These are phyloP conservation scores for Setaria viridis DNA, from an alignment of 202 grass and related monocot genomes.

Conservation along the genomic window DNA sequence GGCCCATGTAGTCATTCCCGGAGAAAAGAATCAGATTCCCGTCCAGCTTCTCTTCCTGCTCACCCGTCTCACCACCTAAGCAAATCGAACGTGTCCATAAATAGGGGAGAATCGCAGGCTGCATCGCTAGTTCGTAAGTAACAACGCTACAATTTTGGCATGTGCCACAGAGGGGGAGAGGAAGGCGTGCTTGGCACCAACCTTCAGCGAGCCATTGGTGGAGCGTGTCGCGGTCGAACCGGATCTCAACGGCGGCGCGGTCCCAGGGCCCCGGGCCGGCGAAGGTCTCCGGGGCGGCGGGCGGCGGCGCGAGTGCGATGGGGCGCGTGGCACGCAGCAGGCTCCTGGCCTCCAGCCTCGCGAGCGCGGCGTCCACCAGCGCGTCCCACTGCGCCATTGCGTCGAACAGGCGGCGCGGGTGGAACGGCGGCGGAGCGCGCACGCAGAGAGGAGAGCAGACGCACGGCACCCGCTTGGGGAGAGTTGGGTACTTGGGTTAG, in stretches of 20 bases:
- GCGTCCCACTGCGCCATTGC: conserved; percentile 77
- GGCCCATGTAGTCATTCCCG: conserved; percentile 85
- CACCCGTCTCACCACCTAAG: conserved; percentile 48
- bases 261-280: conserved; percentile 70
- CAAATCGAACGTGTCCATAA: conserved; percentile 24
- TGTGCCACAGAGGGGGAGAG: background rate
- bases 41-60: conserved; percentile 27
- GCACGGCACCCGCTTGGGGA: background rate
- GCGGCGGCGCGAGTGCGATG: conserved; percentile 48
- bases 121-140: background rate
- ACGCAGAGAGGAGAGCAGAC: background rate
- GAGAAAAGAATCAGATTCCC: conserved; percentile 78
- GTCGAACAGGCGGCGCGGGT: conserved; percentile 23
- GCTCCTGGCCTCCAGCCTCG: conserved; percentile 57
- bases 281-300: conserved; percentile 47
- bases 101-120: background rate
- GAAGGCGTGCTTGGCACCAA: conserved; percentile 3
- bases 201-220: conserved; percentile 75
- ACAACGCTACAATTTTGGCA: background rate
- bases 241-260: conserved; percentile 72
- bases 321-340: conserved; percentile 79
- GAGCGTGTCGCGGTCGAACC: conserved; percentile 56
- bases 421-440: background rate
- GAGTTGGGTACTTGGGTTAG: background rate
- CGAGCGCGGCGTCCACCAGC: conserved; percentile 67